phyloP scores from a whole-genome alignment of 495 filamentous ascomycete species.

The Penicillium fimorum region DNA sequence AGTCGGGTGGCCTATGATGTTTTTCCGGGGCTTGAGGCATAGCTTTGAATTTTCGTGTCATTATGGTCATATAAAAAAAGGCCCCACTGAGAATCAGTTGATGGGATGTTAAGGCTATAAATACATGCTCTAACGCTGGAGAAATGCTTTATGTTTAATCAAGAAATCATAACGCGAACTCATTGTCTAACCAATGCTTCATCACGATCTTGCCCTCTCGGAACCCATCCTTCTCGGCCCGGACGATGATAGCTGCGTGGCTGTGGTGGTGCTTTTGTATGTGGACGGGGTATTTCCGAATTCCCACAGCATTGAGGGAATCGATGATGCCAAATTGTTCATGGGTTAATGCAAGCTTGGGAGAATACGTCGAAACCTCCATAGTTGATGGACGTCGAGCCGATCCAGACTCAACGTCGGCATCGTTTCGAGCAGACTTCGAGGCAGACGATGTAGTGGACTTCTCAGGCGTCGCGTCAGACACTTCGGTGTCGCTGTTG shows the following conservation, averaged over 20 bases:
- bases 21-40: conserved; percentile 5
- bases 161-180: conserved; percentile 62
- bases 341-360: conserved; percentile 71
- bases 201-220: conserved; percentile 76
- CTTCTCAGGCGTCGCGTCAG: conserved; percentile 9
- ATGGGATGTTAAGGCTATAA: background rate
- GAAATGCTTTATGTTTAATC: background rate
- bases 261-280: conserved; percentile 78
- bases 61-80: background rate
- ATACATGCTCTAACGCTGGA: conserved; percentile 5
- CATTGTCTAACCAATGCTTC: conserved; percentile 74
- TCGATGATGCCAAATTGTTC: conserved; percentile 82
- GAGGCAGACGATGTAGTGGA: background rate
- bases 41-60: background rate
- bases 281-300: conserved; percentile 78
- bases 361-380: conserved; percentile 24
- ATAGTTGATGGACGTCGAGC: background rate
- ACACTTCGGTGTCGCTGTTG: conserved; percentile 31
- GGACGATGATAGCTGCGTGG: conserved; percentile 89
- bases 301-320: conserved; percentile 70
- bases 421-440: background rate
- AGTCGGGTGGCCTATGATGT: conserved; percentile 57
- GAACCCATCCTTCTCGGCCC: conserved; percentile 60
- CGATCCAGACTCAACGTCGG: background rate
- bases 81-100: background rate